Evolutionary conservation across 192 early-diverging fungal genomes (phyloP), one percentile per base, ranked within the genome.

Genomic region (Podochytrium sp.): DNA sequence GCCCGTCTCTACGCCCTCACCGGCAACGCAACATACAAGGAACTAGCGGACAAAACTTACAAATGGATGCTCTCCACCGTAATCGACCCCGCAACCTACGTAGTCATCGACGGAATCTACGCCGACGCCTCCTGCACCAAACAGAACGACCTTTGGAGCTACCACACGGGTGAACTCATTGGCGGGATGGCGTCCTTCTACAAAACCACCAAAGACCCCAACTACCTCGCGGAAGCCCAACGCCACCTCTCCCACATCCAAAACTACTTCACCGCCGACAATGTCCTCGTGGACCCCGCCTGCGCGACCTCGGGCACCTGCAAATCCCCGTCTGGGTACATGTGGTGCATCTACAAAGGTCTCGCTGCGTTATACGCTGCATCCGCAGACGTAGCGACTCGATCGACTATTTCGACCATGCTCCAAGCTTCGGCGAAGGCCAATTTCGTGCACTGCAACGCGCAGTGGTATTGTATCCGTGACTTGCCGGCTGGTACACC

Each of bases 1-100:
- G 81, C 81, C 2, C 43, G 84, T 51, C 62, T 85, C 12, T 74
- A 61, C 47, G 32, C 56, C 29, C 50, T 76, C 23, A 81, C 75
- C 0, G 49, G 53, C 1, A 74, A 80, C 63, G 23, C 63, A 41
- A 74, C 62, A 25, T 83, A 83, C 65, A 30, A 60, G 42, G 47
- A 78, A 10, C 33, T 49, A 38, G 71, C 70, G 4, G 65, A 77
- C 6, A 49, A 63, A 41, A 43, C 65, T n/a, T 83, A 81, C 72
- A 39, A 51, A 3, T 85, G 81, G 81, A 30, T 85, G 32, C 77
- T 77, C 57, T 52, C 50, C 30, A 7, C 30, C 25, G 43, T 76
- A 7, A 37, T 25, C 23, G 52, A 55, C 23, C 27, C 60, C 14
- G 25, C 40, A 16, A 65, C 37, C 16, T 65, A 65, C 38, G 49